These are phyloP conservation scores for Cylindrotheca fusiformis DNA, from an alignment of 108 stramenopile species.

Conservation along the genomic window DNA sequence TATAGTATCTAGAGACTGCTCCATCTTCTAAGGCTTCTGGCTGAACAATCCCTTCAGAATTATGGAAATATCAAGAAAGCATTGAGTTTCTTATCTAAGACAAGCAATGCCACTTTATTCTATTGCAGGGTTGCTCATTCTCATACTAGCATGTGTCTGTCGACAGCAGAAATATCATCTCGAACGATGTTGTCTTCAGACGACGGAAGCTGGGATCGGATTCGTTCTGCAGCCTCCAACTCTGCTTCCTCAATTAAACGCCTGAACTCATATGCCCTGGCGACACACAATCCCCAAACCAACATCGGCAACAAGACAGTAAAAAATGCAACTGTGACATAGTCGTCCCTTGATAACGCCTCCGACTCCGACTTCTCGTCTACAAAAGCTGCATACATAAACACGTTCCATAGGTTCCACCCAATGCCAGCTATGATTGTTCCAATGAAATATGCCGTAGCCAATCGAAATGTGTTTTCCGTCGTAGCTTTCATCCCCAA, in stretches of 20 bases:
- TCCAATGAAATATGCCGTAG: slow-evolving; percentile 53
- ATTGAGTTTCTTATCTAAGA: no score
- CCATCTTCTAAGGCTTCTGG: no score
- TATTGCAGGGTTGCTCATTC: no score
- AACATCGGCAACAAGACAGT: slow-evolving; percentile 62
- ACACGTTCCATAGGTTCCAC: slow-evolving; percentile 42
- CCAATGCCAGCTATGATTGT: slow-evolving; percentile 50
- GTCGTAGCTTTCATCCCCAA: slow-evolving; percentile 63
- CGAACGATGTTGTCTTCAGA: slow-evolving; percentile 26
- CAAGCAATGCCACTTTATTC: no score
- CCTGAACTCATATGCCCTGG: slow-evolving; percentile 74
- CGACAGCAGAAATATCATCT: no score
- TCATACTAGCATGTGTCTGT: no score
- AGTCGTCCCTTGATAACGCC: slow-evolving; percentile 31
- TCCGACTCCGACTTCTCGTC: slow-evolving; percentile 5
- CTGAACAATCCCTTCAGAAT: no score
- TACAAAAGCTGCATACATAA: slow-evolving; percentile 18
- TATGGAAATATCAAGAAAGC: no score
- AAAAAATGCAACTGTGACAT: slow-evolving; percentile 48
- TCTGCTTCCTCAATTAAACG: slow-evolving; percentile 71
- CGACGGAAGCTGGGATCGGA: slow-evolving; percentile 28
- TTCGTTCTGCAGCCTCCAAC: slow-evolving; percentile 61
- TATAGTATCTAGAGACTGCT: no score
- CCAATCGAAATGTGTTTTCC: slow-evolving; percentile 64
- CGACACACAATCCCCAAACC: slow-evolving; percentile 72